These are phyloP conservation scores for Colletotrichum siamense DNA, from an alignment of 2,329 filamentous ascomycete genomes.

Conservation along the genomic window DNA sequence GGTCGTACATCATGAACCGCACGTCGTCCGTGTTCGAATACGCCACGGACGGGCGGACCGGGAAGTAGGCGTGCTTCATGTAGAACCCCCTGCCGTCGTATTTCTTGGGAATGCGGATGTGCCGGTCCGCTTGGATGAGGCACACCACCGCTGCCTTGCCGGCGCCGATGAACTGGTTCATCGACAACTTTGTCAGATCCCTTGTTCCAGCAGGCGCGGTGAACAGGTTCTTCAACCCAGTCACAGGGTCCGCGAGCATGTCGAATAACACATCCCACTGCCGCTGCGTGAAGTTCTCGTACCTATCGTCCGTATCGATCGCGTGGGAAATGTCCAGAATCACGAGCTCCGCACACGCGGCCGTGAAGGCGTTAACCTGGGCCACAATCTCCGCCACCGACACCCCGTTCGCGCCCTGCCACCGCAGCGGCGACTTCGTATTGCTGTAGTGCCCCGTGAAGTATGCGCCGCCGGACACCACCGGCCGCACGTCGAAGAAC, in stretches of 20 bases:
- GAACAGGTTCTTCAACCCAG: neutral
- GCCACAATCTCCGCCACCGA: neutral
- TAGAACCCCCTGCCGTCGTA: neutral
- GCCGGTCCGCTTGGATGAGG: neutral
- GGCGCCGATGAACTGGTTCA: neutral
- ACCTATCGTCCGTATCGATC: neutral
- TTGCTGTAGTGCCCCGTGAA: neutral
- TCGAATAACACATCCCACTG: neutral
- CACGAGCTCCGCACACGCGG: neutral
- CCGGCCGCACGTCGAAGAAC: neutral
- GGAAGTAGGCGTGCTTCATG: neutral
- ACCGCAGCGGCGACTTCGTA: neutral
- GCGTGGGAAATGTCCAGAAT: neutral
- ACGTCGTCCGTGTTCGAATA: neutral
- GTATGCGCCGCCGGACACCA: neutral
- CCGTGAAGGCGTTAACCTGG: neutral
- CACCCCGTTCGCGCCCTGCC: neutral
- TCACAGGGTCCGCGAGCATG: neutral
- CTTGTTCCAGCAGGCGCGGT: neutral
- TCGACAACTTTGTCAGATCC: neutral
- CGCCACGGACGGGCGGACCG: neutral
- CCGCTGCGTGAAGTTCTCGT: neutral
- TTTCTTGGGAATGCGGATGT: neutral
- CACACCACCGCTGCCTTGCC: neutral
- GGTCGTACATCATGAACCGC: neutral